Evolutionary conservation across 257 asterid species (phyloP), one percentile per base, ranked within the genome.

Genomic region (Leonotis leonurus): DNA sequence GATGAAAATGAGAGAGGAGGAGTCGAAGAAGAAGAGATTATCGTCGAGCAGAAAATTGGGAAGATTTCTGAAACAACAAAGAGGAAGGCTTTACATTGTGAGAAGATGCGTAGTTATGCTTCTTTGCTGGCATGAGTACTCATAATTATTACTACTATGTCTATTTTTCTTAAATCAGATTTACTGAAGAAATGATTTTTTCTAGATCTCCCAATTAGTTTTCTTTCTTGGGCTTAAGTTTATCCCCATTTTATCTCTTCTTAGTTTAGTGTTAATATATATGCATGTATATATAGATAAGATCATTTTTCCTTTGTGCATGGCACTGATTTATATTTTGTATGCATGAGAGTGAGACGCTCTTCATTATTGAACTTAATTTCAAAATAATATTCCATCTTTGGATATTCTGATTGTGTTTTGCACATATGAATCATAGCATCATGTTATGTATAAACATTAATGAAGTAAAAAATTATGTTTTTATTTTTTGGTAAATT

Each of bases 51-150:
- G 70, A 64, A 78, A 53, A 66, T 39, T 88, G 5, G 85, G 96
- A 53, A 78, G 75, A 46, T 81, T 81, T 56, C 73, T 88, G 4
- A 83, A 80, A 52, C 81, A 87, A 65, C 91, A 83, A 16, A 81
- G 87, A 72, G 96, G 87, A 45, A 81, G 87, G 67, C 73, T 85
- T 39, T 85, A 88, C 63, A 88, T 88, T 3, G 29, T 81, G 50
- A 68, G 87, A 73, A 88, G 91, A 83, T 88, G 96, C 41, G 94
- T 85, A 2, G 84, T 83, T 11, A 85, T 85, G 91, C 91, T 88
- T 55, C 80, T 88, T 25, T 88, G 94, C 60, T 88, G 94, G 96
- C 85, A 79, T 40, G 94, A 88, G 20, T 86, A 54, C n/a, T n/a
- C n/a, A n/a, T n/a, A 52, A 33, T 8, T 27, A 27, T n/a, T 17